Conservation (phyloP, 305 asterid genomes). For the Fraxinus dipetala region DNA sequence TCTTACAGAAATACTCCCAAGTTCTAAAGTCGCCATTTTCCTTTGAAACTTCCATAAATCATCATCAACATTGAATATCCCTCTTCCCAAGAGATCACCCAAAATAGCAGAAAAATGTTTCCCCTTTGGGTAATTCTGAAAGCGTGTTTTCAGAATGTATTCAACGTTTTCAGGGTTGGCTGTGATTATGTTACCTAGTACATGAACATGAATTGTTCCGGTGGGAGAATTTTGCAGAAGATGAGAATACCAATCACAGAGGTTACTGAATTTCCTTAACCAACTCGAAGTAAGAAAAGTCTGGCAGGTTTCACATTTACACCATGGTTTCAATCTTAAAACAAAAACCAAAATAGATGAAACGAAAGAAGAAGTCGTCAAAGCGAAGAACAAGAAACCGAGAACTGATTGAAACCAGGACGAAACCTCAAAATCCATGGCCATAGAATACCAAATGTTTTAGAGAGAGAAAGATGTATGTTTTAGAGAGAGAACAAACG, state of each 20-base stretch:
- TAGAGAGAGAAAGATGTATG: background rate
- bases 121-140: conserved; percentile 11
- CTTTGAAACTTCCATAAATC: conserved; percentile 15
- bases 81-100: conserved; percentile 13
- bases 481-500: background rate
- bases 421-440: conserved; percentile 6
- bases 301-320: conserved; percentile 6
- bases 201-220: conserved; percentile 7
- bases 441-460: background rate
- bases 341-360: background rate
- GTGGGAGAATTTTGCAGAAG: conserved; percentile 9
- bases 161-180: conserved; percentile 16
- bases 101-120: conserved; percentile 5
- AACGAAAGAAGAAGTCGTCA: background rate
- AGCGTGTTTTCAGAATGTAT: conserved; percentile 7
- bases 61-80: conserved; percentile 10
- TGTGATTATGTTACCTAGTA: conserved; percentile 7
- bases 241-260: conserved; percentile 15
- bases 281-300: conserved; percentile 1
- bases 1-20: conserved; percentile 6
- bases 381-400: background rate
- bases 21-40: conserved; percentile 14
- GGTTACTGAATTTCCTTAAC: background rate
- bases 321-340: background rate
- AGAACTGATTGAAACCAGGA: background rate